Conservation (phyloP, 345 rosid genomes). For the Rhizophora mangle region DNA sequence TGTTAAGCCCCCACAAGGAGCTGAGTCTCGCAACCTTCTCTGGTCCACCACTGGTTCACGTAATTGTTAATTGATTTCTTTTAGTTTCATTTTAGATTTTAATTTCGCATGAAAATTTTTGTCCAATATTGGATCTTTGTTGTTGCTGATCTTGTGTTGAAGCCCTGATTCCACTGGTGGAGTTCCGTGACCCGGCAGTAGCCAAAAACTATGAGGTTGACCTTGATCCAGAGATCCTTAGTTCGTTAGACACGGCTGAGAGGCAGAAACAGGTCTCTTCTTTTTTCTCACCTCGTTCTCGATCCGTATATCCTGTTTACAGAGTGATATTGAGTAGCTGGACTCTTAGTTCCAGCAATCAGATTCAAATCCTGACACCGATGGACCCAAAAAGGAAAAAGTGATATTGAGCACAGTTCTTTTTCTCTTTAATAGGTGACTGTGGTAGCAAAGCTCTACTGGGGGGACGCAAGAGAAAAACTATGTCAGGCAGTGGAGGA, state of each 20-base stretch:
- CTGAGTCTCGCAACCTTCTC: conserved; percentile 19
- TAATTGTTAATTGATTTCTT: background rate
- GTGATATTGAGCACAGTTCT: background rate
- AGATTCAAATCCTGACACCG: no score
- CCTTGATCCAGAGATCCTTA: conserved; percentile 16
- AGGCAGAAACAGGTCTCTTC: conserved; percentile 16
- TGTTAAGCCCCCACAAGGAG: conserved; percentile 14
- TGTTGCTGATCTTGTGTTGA: background rate
- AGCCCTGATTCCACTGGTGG: conserved; percentile 22
- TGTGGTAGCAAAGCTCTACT: conserved; percentile 50
- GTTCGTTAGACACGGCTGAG: conserved; percentile 9
- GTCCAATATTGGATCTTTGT: background rate
- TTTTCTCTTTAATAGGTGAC: background rate
- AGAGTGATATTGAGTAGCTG: background rate
- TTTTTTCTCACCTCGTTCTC: background rate
- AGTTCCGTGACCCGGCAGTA: conserved; percentile 15
- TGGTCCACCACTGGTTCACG: conserved; percentile 24
- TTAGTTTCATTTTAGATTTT: background rate
- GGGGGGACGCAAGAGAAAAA: conserved; percentile 65
- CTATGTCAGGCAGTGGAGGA: conserved; percentile 45
- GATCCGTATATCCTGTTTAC: background rate
- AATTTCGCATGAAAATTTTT: no score
- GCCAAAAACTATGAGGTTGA: conserved; percentile 8
- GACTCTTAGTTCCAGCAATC: no score
- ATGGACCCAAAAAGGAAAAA: background rate